These are phyloP conservation scores for Trametes cingulata DNA, from an alignment of 768 basidiomycete species.

Conservation along the genomic window DNA sequence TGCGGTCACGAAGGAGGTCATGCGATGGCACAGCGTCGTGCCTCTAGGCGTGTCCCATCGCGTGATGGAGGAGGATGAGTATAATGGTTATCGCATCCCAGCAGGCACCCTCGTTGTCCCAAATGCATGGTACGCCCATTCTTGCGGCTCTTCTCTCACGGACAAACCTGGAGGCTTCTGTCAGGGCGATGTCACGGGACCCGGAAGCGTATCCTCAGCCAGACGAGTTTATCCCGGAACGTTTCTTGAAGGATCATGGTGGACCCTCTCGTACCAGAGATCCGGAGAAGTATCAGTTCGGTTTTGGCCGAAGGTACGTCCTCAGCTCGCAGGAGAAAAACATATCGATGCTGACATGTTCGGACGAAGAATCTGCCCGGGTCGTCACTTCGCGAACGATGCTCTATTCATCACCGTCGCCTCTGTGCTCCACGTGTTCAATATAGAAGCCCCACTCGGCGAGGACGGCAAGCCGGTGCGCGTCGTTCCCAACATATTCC, in stretches of 20 bases:
- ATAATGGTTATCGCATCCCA: conserved; percentile 31
- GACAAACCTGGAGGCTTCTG: no score
- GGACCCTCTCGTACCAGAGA: neutral
- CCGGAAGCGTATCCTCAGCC: conserved; percentile 27
- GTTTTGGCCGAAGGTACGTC: neutral
- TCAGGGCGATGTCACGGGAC: conserved; percentile 29
- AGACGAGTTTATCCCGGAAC: conserved; percentile 26
- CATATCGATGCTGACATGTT: neutral
- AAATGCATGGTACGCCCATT: conserved; percentile 25
- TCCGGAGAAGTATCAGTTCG: neutral
- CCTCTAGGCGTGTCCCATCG: conserved; percentile 18
- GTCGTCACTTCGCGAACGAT: conserved; percentile 3
- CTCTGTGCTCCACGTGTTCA: conserved; percentile 5
- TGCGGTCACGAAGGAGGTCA: conserved; percentile 24
- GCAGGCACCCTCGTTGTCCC: conserved; percentile 27
- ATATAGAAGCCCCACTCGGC: neutral
- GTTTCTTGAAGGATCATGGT: neutral
- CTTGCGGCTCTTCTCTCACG: no score
- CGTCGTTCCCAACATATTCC: neutral
- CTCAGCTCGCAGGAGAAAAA: neutral
- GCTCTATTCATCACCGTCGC: conserved; percentile 13
- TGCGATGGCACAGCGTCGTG: conserved; percentile 26
- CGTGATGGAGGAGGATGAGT: conserved; percentile 29
- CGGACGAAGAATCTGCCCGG: conserved; percentile 6
- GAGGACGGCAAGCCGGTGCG: neutral